These are phyloP conservation scores for Podaxis rugospora DNA, from an alignment of 768 basidiomycete species.

Conservation along the genomic window DNA sequence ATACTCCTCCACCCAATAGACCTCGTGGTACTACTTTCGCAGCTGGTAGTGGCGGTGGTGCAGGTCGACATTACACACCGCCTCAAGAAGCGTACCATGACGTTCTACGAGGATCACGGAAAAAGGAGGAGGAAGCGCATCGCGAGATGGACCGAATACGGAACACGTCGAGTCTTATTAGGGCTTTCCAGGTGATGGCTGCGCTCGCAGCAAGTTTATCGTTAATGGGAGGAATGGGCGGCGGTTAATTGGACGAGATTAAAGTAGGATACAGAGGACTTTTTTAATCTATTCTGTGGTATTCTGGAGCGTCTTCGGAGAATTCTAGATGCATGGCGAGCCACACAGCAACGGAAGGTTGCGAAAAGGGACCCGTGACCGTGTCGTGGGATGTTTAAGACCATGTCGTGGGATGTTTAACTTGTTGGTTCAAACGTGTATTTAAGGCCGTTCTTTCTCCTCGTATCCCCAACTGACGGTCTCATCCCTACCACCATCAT, in stretches of 20 bases:
- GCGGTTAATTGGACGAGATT: not conserved
- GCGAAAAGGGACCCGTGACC: not conserved
- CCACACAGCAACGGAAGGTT: not conserved
- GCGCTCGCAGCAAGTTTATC: constrained; percentile 19
- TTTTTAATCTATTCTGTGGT: not conserved
- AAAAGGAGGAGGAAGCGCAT: constrained; percentile 10
- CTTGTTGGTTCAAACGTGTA: not conserved
- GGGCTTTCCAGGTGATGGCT: constrained; percentile 25
- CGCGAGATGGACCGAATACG: constrained; percentile 21
- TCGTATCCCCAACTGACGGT: not conserved
- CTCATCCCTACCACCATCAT: constrained; percentile 3
- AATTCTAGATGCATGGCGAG: not conserved
- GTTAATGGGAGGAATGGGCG: constrained; percentile 16
- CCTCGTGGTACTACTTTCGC: constrained; percentile 6
- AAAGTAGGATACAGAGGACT: not conserved
- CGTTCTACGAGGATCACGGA: constrained; percentile 7
- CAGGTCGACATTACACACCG: constrained; percentile 8
- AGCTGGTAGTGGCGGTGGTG: not conserved
- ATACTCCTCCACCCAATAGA: constrained; percentile 15
- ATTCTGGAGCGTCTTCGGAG: not conserved
- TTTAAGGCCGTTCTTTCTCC: not conserved
- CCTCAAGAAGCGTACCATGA: constrained; percentile 14
- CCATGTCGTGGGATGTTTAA: not conserved
- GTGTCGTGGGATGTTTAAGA: not conserved
- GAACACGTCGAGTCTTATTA: constrained; percentile 21